phyloP scores from a whole-genome alignment of 2,329 filamentous ascomycete species.

The Capronia americana region DNA sequence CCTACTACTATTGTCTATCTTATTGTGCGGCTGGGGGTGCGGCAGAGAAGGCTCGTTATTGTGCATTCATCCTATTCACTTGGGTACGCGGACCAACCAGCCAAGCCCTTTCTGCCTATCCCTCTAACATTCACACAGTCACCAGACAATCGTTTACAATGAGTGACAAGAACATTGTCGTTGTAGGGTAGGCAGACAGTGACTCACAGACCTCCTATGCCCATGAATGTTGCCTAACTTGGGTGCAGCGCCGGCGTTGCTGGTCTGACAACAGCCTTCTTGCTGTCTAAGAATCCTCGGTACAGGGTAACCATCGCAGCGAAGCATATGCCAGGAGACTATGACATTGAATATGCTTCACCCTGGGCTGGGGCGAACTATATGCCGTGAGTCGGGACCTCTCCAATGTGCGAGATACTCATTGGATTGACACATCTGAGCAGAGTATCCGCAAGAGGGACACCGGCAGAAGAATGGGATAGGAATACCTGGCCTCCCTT shows the following conservation, averaged over 20 bases:
- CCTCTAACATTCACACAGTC: background rate
- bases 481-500: slow-evolving; percentile 66
- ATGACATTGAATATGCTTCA: slow-evolving; percentile 78
- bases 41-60: background rate
- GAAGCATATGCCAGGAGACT: slow-evolving; percentile 84
- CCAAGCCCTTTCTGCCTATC: slow-evolving; percentile 2
- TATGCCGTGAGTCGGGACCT: slow-evolving; percentile 61
- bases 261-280: slow-evolving; percentile 65
- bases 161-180: slow-evolving; percentile 45
- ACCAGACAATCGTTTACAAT: slow-evolving; percentile 23
- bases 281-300: slow-evolving; percentile 58
- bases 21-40: slow-evolving; percentile 10
- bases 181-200: slow-evolving; percentile 45
- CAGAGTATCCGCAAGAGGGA: slow-evolving; percentile 44
- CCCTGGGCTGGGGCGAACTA: slow-evolving; percentile 83
- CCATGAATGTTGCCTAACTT: background rate
- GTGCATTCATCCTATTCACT: background rate
- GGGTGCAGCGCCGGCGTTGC: slow-evolving; percentile 46
- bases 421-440: slow-evolving; percentile 5
- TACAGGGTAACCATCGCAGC: slow-evolving; percentile 70
- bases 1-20: slow-evolving; percentile 8
- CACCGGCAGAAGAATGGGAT: slow-evolving; percentile 57
- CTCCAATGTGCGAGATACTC: background rate
- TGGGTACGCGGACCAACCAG: background rate
- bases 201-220: slow-evolving; percentile 8